Evolutionary conservation across 2,329 filamentous ascomycete species (phyloP).

Genomic region (Verticillium longisporum): DNA sequence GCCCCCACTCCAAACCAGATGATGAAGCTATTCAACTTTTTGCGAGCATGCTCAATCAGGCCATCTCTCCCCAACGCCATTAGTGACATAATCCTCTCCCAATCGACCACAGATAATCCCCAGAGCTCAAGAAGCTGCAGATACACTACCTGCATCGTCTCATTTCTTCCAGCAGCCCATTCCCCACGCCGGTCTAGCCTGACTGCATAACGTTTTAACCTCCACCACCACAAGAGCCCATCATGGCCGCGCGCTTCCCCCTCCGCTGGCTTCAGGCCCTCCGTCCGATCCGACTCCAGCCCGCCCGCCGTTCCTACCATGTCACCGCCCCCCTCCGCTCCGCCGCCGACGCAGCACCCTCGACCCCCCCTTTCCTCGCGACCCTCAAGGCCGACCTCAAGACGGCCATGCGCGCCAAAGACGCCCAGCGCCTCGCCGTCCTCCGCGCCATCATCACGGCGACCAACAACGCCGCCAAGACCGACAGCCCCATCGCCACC

Average conservation of each 20-base stretch:
- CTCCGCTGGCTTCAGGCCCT: slow-evolving; percentile 15
- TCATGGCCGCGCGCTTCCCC: slow-evolving; percentile 17
- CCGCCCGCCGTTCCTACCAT: neutral
- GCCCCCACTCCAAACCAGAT: neutral
- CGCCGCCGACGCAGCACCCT: slow-evolving; percentile 23
- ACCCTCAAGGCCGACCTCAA: slow-evolving; percentile 58
- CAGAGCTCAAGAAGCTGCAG: neutral
- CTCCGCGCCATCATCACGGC: slow-evolving; percentile 63
- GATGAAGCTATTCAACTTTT: neutral
- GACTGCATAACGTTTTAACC: neutral
- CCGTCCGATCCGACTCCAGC: slow-evolving; percentile 12
- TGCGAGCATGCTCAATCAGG: neutral
- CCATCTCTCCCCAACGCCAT: neutral
- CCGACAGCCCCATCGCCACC: slow-evolving; percentile 58
- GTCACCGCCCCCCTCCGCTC: slow-evolving; percentile 11
- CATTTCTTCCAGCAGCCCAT: no score
- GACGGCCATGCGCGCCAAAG: slow-evolving; percentile 58
- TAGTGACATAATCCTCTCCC: neutral
- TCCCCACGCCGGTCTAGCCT: no score
- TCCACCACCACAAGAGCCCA: neutral
- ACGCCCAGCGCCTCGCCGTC: slow-evolving; percentile 57
- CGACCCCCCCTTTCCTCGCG: slow-evolving; percentile 38
- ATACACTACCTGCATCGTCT: no score
- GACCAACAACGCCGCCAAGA: slow-evolving; percentile 71
- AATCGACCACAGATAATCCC: neutral